Conservation (phyloP, 805 yeast genomes). For the Ogataea trehaloabstinens region DNA sequence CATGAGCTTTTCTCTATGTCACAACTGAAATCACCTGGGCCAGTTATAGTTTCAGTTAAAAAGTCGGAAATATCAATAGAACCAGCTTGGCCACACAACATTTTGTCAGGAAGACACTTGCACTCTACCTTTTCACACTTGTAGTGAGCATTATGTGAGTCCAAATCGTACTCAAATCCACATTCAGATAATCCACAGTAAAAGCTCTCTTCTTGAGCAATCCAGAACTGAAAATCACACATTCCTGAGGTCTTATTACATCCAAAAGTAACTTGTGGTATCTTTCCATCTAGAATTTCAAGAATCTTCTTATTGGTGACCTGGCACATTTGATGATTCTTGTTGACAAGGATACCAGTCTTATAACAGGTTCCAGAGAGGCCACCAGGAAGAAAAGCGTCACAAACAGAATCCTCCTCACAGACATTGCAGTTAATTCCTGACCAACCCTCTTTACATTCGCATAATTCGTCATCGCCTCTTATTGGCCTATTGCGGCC, state of each 20-base stretch:
- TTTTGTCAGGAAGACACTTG: constrained; percentile 85
- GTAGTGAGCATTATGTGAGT: constrained; percentile 67
- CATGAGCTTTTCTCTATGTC: constrained; percentile 62
- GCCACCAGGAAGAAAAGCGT: constrained; percentile 80
- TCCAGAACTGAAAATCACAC: constrained; percentile 96
- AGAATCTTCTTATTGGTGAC: constrained; percentile 88
- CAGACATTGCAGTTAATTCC: constrained; percentile 96
- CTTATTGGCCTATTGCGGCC: constrained; percentile 67
- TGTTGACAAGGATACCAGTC: constrained; percentile 77
- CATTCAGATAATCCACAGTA: constrained; percentile 83
- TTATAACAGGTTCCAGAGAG: constrained; percentile 85
- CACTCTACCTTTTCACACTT: constrained; percentile 78
- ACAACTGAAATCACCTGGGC: constrained; percentile 92
- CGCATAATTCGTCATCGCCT: constrained; percentile 53
- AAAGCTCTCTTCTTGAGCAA: constrained; percentile 84
- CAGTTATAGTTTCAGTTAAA: constrained; percentile 80
- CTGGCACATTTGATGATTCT: constrained; percentile 87
- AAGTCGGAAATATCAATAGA: constrained; percentile 94
- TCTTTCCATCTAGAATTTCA: constrained; percentile 71
- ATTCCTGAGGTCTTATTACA: constrained; percentile 64
- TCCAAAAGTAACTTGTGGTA: constrained; percentile 89
- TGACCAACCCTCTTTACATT: constrained; percentile 83
- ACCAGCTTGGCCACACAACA: constrained; percentile 92
- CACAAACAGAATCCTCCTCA: constrained; percentile 68
- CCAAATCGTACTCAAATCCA: constrained; percentile 60